A percentile compares a stretch with the other conserved stretches of the same genome.
These are phyloP conservation scores for Cercophora sp. DNA, from an alignment of 495 filamentous ascomycete species.

Conservation along the genomic window DNA sequence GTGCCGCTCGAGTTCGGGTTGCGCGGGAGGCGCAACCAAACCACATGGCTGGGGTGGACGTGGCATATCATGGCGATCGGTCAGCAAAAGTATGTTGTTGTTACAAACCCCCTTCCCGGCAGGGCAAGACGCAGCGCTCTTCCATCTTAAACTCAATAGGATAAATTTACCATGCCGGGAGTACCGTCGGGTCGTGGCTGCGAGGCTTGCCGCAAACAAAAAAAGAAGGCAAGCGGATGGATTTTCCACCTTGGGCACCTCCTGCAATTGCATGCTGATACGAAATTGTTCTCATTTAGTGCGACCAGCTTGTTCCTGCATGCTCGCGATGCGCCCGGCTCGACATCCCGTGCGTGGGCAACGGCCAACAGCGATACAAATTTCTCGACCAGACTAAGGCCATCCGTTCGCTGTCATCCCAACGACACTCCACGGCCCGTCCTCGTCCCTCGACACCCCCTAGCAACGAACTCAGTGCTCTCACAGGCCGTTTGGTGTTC, in stretches of 20 bases:
- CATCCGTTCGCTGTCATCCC: neutral
- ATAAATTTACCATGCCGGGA: conserved; percentile 44
- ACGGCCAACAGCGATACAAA: conserved; percentile 45
- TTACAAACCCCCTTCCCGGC: too few relatives aligned
- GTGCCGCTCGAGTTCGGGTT: too few relatives aligned
- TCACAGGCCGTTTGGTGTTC: conserved; percentile 9
- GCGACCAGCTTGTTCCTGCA: conserved; percentile 28
- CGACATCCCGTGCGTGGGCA: conserved; percentile 42
- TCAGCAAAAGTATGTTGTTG: too few relatives aligned
- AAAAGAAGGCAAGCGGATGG: conserved; percentile 58
- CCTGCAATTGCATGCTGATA: conserved; percentile 14
- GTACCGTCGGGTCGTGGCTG: conserved; percentile 48
- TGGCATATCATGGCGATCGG: too few relatives aligned
- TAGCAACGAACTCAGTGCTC: conserved; percentile 1
- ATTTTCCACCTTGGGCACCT: too few relatives aligned
- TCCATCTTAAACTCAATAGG: too few relatives aligned
- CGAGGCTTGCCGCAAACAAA: conserved; percentile 48
- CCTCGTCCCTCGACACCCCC: neutral
- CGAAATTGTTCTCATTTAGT: conserved; percentile 1
- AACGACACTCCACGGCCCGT: conserved; percentile 2
- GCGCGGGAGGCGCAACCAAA: too few relatives aligned
- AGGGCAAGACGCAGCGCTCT: too few relatives aligned
- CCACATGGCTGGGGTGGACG: too few relatives aligned
- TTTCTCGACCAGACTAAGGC: conserved; percentile 35
- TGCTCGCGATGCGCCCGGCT: conserved; percentile 49